Evolutionary conservation across 78 protist species (phyloP), one percentile per base, ranked within the genome.

Genomic region (Protostelium mycophagum): DNA sequence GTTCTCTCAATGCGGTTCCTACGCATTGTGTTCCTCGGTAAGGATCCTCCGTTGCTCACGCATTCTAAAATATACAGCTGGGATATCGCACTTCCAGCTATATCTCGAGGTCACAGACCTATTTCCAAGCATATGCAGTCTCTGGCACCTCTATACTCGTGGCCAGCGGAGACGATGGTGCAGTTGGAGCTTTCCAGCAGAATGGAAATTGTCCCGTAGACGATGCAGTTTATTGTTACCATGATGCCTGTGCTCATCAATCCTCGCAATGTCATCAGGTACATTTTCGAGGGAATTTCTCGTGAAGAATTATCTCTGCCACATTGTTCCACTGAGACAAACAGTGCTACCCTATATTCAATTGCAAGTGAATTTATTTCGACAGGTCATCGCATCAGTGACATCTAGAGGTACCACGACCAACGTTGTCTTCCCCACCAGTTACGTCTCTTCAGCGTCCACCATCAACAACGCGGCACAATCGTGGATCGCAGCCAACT

Each of bases 151-250:
- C 95, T 34, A 51, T 96, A 10, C 63, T 92, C 28, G 85, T 90
- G 28, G 91, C 95, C 0, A 35, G 94, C 28, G 97, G 97, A 83
- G 97, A 96, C 92, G 93, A 90, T 39, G 97, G 97, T 86, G 95
- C 92, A 31, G 85, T 88, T 38, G 38, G 84, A 23, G 88, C 85
- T 73, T 63, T 25, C 63, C 83, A 34, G 38, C 85, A 91, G 51
- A 86, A 88, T 25, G 94, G 94, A 87, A 92, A 92, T 85, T 85
- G 88, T 37, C 94, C 94, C 88, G 35, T 88, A 16, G 94, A 88
- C 51, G 28, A 35, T 38, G 9, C 63, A 37, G n/a, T 1, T 34
- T 92, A 92, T 28, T 92, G 94, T 29, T 92, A 91, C 89, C 10
- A 87, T 36, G 94, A 91, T 35, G 94, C 91, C 37, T 92, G 94